Evolutionary conservation across 768 basidiomycete species (phyloP), one percentile per base, ranked within the genome.

Genomic region (Suillus cothurnatus): DNA sequence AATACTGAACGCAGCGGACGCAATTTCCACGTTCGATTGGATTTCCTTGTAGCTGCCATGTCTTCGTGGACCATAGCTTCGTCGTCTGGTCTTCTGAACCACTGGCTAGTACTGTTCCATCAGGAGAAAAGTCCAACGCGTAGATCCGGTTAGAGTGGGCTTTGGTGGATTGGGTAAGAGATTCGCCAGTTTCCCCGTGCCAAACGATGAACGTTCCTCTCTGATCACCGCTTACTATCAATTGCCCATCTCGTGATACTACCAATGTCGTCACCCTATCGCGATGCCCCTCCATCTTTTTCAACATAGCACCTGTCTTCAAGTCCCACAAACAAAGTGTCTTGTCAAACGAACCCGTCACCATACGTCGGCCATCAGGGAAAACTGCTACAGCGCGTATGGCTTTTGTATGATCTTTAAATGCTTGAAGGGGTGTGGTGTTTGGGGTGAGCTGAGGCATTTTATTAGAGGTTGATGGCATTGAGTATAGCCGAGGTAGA

Each of bases 281-380:
- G 57, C 95, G 88, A 62, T 95, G 94, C 50, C 91, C 53, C 19
- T 55, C 53, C 53, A 55, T 55, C 31, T 55, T 55, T 31, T 55
- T 55, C 53, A 55, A 32, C 53, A 55, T 32, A 12, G 19, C 53
- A n/a, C 53, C 53, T 32, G 21, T 55, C 11, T 17, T 14, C 53
- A 55, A 55, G 53, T 55, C 53, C 53, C 31, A 55, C 53, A 55
- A 11, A 32, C 53, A 31, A 55, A 55, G 31, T 6, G 31, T 55
- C 53, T 55, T 32, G 31, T 55, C 53, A 12, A 12, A 55, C 5
- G 53, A 55, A 19, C 53, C 31, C 11, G 53, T 55, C 19, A 55
- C 53, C 53, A 55, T 55, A 12, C 53, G 53, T 21, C 31, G 53
- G 6, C 53, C 17, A 55, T 55, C 53, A 32, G 53, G 31, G 31